phyloP scores from a whole-genome alignment of 2,329 filamentous ascomycete species.

The Epichloe gansuensis region DNA sequence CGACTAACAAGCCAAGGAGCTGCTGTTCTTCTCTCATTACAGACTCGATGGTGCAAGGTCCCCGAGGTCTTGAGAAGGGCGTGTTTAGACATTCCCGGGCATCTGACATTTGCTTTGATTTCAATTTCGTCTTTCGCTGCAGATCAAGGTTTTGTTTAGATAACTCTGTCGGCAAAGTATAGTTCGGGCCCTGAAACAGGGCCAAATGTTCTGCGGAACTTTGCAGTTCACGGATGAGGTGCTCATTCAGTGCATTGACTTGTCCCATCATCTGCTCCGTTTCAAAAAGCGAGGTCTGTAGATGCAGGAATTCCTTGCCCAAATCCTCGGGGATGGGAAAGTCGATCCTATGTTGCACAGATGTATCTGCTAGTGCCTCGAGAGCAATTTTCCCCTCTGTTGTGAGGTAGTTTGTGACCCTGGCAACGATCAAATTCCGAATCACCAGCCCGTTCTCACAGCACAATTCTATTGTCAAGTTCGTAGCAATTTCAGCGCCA shows the following conservation, averaged over 20 bases:
- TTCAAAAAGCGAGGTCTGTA: conserved; percentile 41
- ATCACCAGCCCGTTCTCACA: conserved; percentile 22
- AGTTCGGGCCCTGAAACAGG: conserved; percentile 32
- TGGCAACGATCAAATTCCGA: conserved; percentile 26
- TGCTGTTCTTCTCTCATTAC: conserved; percentile 45
- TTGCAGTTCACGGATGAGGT: conserved; percentile 39
- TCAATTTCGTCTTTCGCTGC: conserved; percentile 55
- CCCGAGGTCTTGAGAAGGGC: conserved; percentile 21
- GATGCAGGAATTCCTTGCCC: conserved; percentile 37
- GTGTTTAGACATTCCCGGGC: conserved; percentile 35
- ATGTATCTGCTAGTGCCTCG: conserved; percentile 41
- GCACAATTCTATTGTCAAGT: not conserved
- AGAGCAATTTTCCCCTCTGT: conserved; percentile 43
- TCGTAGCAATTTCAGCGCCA: not conserved
- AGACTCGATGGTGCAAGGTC: conserved; percentile 40
- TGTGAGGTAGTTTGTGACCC: conserved; percentile 23
- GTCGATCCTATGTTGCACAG: conserved; percentile 36
- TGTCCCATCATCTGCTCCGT: conserved; percentile 43
- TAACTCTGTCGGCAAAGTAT: conserved; percentile 43
- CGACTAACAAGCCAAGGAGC: conserved; percentile 42
- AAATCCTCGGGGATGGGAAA: conserved; percentile 36
- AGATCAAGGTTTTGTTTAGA: conserved; percentile 62
- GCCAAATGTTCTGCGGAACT: conserved; percentile 25
- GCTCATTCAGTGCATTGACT: conserved; percentile 40
- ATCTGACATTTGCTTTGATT: conserved; percentile 54